These are phyloP conservation scores for Pelargonium myrrhifolium DNA, from an alignment of 441 rosid genomes.

Conservation along the genomic window DNA sequence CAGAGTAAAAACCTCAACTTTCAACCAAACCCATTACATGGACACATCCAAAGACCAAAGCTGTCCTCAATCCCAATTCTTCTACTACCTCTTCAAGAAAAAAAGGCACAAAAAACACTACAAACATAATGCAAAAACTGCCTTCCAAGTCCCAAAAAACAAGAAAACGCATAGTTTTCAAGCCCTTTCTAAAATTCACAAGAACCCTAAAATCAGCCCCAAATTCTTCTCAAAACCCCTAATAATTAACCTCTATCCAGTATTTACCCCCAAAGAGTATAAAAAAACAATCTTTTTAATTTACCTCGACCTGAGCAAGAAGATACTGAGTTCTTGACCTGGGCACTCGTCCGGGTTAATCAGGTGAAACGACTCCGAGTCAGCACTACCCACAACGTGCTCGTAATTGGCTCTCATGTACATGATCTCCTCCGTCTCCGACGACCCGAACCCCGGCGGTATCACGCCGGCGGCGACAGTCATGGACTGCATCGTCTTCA, in stretches of 20 bases:
- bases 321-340: constrained; percentile 75
- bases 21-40: neutral
- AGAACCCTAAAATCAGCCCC: no score
- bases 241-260: no score
- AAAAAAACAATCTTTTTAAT: no score
- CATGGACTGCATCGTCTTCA: constrained; percentile 63
- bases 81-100: no score
- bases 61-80: no score
- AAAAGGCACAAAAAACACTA: no score
- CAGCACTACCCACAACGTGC: constrained; percentile 56
- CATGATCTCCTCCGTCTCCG: constrained; percentile 55
- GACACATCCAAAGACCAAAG: neutral
- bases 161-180: no score
- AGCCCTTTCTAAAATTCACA: no score
- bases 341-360: constrained; percentile 53
- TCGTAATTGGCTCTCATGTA: constrained; percentile 78
- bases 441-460: constrained; percentile 37
- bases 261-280: no score
- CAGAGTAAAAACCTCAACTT: neutral
- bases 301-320: constrained; percentile 58
- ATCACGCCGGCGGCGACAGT: constrained; percentile 73
- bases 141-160: no score
- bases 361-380: constrained; percentile 77
- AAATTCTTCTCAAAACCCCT: no score
- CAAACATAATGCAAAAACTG: no score